Base-by-base conservation (phyloP, 179 eudicot genomes). In the Spinacia oleracea region DNA sequence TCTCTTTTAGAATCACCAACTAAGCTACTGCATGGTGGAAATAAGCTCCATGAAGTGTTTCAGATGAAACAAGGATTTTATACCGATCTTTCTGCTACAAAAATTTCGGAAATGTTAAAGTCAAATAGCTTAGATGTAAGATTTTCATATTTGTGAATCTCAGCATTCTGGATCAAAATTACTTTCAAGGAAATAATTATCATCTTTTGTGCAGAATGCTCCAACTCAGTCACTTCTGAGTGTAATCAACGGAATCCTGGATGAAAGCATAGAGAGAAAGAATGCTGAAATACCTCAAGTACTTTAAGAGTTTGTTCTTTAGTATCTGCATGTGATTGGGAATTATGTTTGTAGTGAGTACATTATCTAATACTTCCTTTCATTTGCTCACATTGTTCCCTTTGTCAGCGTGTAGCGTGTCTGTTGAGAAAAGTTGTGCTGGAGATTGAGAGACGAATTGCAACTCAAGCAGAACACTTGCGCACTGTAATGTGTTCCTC, bases 161-260 rank as follows among this genome's bases (percentile, higher is more conserved):
- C 34, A 23, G 65, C 55, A 25, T 31, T 73, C 66, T 23, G 18
- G 42, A 11, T 43, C 56, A 21, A 38, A 20, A 34, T 58, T 27
- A 58, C 14, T 62, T 59, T 27, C 67, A 32, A 25, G 75, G 23
- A 31, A 3, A 32, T 45, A 25, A 32, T 74, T 43, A 14, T 55
- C 77, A 12, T 71, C 59, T 65, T 76, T 27, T 78, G 11, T 86
- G 84, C 91, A 96, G 99, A 96, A 87, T 87, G 92, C 97, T 50
- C 99, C 99, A 35, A 96, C 98, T 73, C 99, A 93, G 88, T 93
- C 98, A 66, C 94, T 96, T 35, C 72, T 96, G 78, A 89, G 93
- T 78, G 92, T 93, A 73, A 89, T 93, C 42, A 90, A 89, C 69
- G 92, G 96, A 59, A 93, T 93, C 81, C 83, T 96, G 78, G 94